Evolutionary conservation across 495 filamentous ascomycete species (phyloP), one percentile per base, ranked within the genome.

Genomic region (Neurospora sp.): DNA sequence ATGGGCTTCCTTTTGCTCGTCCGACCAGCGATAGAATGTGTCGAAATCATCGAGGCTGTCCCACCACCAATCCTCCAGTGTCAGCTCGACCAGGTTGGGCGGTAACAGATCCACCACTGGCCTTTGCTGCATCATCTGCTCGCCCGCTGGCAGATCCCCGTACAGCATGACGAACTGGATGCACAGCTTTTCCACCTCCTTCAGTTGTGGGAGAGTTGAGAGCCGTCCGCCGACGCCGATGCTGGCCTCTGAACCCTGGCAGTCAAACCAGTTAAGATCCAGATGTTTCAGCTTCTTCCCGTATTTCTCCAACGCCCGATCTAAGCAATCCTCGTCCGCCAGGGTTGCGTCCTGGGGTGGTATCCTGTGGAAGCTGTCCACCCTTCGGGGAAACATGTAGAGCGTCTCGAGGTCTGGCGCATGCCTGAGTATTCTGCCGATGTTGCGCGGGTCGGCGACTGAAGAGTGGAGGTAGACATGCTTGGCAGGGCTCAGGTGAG

Each of bases 11-110:
- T 73, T 78, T 6, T 77, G 14, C n/a, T 12, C 4, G 9, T 31
- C 18, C 5, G 8, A n/a, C 79, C 79, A 79, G 31, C 71, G 40
- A 0, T 74, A 71, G 69, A 80, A 74, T 0, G 31, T 42, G 18
- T 74, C 68, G 71, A 70, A 74, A 38, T 68, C 69, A 9, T 71
- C 35, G 7, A 70, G 59, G 71, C 75, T 75, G 53, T 44, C 42
- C 78, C 78, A 81, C 80, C 80, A 80, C 76, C 75, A 81, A 71
- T 81, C 80, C 42, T 80, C 78, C 22, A 81, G 74, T 1, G 76
- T 74, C 8, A 81, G 71, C 70, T 79, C 77, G 31, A 79, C 75
- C 18, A 81, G 75, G 42, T 77, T 78, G 5, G 77, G 76, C 59
- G 80, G 80, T 9, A 81, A 75, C 10, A 81, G 69, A 2, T 76